Evolutionary conservation across 768 basidiomycete genomes (phyloP).

Genomic region (Russula sp.): DNA sequence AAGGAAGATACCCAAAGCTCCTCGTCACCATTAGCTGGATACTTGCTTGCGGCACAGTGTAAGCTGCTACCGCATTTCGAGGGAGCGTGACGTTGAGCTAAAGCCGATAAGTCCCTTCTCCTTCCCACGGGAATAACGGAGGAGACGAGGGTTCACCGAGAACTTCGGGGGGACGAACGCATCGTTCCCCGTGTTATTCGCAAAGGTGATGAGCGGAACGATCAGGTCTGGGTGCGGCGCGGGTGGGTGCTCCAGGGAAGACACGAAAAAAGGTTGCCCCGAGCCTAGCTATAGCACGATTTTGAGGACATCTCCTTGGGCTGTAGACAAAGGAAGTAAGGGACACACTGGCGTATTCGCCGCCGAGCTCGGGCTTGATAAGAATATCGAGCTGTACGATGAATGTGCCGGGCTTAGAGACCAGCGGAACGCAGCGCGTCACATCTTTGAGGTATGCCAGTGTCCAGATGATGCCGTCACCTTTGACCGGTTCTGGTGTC

Average conservation of each 20-base stretch:
- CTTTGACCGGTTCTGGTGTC: not conserved
- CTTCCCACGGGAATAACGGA: not conserved
- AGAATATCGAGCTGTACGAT: constrained; percentile 72
- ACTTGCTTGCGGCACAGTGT: constrained; percentile 60
- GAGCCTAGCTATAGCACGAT: constrained; percentile 44
- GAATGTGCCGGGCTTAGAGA: constrained; percentile 39
- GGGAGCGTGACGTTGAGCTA: constrained; percentile 68
- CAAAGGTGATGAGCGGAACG: constrained; percentile 61
- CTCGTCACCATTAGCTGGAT: constrained; percentile 54
- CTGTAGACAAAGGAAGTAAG: not conserved
- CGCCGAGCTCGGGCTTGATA: constrained; percentile 36
- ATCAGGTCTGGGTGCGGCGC: constrained; percentile 58
- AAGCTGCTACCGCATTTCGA: constrained; percentile 58
- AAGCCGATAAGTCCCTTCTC: constrained; percentile 28
- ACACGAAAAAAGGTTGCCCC: constrained; percentile 65
- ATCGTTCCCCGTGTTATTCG: constrained; percentile 42
- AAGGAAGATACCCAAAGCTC: constrained; percentile 65
- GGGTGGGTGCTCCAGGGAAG: constrained; percentile 38
- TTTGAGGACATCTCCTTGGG: not conserved
- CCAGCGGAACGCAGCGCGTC: not conserved
- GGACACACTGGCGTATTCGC: not conserved
- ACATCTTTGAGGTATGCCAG: not conserved
- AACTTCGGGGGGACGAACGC: not conserved
- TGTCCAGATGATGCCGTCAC: not conserved
- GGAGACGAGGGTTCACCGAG: not conserved